Conservation (phyloP, 2,329 filamentous ascomycete genomes). For the Fusarium secorum region DNA sequence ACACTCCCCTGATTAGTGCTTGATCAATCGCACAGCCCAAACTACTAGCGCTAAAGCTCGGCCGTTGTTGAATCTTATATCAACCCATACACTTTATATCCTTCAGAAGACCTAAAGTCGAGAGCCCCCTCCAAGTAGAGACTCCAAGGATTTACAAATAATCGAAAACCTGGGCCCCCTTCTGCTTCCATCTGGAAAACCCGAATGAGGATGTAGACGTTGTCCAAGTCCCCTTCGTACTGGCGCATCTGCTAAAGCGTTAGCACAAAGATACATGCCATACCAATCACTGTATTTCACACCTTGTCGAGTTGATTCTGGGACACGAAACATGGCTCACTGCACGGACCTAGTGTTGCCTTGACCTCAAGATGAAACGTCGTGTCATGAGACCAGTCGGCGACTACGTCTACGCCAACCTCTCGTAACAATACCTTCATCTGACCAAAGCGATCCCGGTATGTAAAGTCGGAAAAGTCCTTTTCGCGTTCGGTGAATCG, state of each 20-base stretch:
- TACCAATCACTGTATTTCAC: background rate
- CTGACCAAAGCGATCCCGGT: background rate
- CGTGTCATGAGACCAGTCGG: background rate
- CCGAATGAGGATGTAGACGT: background rate
- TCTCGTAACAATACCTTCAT: background rate
- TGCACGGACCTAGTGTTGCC: background rate
- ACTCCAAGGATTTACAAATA: background rate
- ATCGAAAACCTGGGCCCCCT: background rate
- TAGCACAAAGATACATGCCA: background rate
- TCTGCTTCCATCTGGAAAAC: background rate
- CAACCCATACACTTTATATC: background rate
- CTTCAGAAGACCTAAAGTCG: background rate
- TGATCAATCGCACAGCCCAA: background rate
- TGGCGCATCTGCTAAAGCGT: background rate
- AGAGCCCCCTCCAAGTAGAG: background rate
- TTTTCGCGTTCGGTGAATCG: background rate
- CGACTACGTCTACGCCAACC: background rate
- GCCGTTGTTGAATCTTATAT: background rate
- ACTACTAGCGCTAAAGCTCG: background rate
- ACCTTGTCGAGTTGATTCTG: background rate
- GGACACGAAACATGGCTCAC: background rate
- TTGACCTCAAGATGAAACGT: background rate
- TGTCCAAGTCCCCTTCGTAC: background rate
- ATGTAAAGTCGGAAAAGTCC: background rate
- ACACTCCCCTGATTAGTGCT: background rate